These are phyloP conservation scores for Ulota crispa DNA, from an alignment of 225 moss, liverwort and hornwort species.

Conservation along the genomic window DNA sequence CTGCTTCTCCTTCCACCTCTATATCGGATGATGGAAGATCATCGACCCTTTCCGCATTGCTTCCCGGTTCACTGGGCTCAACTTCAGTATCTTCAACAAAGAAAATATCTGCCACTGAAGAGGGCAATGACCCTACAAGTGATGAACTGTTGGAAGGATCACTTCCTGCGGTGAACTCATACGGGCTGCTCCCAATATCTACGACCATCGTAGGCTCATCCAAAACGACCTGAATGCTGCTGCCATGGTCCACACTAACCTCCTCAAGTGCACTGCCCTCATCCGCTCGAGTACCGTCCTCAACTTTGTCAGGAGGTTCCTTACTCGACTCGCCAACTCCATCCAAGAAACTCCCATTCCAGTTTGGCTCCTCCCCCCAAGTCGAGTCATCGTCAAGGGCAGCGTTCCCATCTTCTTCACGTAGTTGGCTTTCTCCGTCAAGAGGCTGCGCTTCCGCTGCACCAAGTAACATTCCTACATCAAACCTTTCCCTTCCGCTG, in stretches of 20 bases:
- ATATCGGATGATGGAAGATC: slow-evolving; percentile 41
- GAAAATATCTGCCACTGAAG: slow-evolving; percentile 33
- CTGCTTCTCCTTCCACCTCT: slow-evolving; percentile 59
- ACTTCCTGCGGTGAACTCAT: slow-evolving; percentile 29
- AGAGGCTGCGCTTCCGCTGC: slow-evolving; percentile 80
- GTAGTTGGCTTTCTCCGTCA: slow-evolving; percentile 81
- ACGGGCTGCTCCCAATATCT: slow-evolving; percentile 49
- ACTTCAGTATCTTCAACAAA: slow-evolving; percentile 27
- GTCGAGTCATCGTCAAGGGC: slow-evolving; percentile 86
- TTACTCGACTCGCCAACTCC: slow-evolving; percentile 53
- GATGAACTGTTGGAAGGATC: slow-evolving; percentile 32
- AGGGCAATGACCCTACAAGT: slow-evolving; percentile 24
- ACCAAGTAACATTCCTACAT: slow-evolving; percentile 41
- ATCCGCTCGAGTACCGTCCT: slow-evolving; percentile 28
- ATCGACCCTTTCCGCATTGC: slow-evolving; percentile 38
- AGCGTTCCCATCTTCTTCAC: slow-evolving; percentile 84
- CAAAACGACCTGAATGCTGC: slow-evolving; percentile 42
- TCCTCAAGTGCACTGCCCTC: slow-evolving; percentile 43
- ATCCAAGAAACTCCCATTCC: slow-evolving; percentile 48
- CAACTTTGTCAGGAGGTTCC: slow-evolving; percentile 60
- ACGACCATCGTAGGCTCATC: slow-evolving; percentile 42
- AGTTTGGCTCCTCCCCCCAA: slow-evolving; percentile 73
- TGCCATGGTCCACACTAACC: slow-evolving; percentile 45
- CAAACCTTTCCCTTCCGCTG: slow-evolving; percentile 82
- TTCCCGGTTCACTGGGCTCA: slow-evolving; percentile 29